Percentiles rank a stretch among this genome's conserved stretches.
phyloP scores from a whole-genome alignment of 176 grass and related monocot species.

The Zea mays region Zm-B73-REFERENCE-NAM-5.0 NC_050096.1:5652501-5653000 shows the following conservation, averaged over 20 bases:
- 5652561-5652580: not conserved
- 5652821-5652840: not conserved
- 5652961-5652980: no score
- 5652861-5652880: no score
- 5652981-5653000: no score
- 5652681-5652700: no score
- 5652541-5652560: slow-evolving; percentile 37
- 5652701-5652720: not conserved
- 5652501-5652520: not conserved
- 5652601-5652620: not conserved
- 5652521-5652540: not conserved
- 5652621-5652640: slow-evolving; percentile 37
- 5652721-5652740: not conserved
- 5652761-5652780: slow-evolving; percentile 69
- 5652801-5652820: not conserved
- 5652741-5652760: slow-evolving; percentile 20
- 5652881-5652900: no score
- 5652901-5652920: no score
- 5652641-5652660: not conserved
- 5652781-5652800: slow-evolving; percentile 35
- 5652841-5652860: not conserved
- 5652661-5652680: not conserved
- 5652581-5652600: not conserved
- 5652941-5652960: no score
- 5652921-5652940: no score